These are phyloP conservation scores for Globisporangium abappressorium DNA, from an alignment of 352 stramenopile species.

Conservation along the genomic window DNA sequence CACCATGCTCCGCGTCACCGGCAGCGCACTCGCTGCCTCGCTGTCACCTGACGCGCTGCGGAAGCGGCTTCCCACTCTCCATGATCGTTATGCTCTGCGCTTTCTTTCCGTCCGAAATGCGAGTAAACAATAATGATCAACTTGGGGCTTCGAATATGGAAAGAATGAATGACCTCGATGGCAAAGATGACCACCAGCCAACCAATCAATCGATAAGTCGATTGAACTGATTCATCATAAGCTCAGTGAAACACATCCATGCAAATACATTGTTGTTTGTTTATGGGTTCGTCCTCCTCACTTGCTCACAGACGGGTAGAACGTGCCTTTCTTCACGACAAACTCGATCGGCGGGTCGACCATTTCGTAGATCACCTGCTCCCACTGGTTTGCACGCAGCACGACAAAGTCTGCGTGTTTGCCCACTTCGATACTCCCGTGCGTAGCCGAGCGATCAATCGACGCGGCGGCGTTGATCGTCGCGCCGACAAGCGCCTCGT, in stretches of 20 bases:
- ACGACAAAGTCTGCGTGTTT: constrained; percentile 73
- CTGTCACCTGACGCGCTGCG: background rate
- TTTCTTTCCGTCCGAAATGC: background rate
- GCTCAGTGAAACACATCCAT: background rate
- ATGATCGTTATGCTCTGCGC: background rate
- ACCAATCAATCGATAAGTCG: background rate
- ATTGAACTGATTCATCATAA: background rate
- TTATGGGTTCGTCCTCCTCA: background rate
- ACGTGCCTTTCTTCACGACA: constrained; percentile 68
- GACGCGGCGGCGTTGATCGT: constrained; percentile 85
- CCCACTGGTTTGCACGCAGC: constrained; percentile 68
- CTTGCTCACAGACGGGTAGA: constrained; percentile 8
- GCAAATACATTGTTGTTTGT: background rate
- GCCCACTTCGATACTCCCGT: constrained; percentile 77
- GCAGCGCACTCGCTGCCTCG: background rate
- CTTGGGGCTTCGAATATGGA: background rate
- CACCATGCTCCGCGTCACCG: background rate
- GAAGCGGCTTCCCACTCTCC: background rate
- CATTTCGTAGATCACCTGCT: constrained; percentile 88
- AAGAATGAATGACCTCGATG: background rate
- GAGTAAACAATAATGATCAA: too few species aligned
- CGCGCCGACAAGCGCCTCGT: constrained; percentile 73
- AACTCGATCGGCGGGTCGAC: constrained; percentile 71
- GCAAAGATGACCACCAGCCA: background rate
- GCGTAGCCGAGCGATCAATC: constrained; percentile 65